Evolutionary conservation across 2,329 filamentous ascomycete genomes (phyloP).

Genomic region (Fusarium drepaniforme): DNA sequence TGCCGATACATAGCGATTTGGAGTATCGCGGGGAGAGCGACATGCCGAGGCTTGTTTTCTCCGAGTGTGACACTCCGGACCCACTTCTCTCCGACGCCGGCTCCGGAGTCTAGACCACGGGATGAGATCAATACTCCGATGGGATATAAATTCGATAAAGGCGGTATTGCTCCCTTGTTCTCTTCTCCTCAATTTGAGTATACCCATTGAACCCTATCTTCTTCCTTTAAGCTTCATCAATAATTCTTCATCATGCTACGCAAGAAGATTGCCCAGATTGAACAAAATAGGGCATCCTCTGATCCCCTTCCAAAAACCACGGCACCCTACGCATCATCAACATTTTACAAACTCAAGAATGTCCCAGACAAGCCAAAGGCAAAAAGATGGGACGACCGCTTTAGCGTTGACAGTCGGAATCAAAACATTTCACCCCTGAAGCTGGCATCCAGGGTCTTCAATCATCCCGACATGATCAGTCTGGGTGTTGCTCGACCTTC

Average conservation of each 20-base stretch:
- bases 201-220: not conserved
- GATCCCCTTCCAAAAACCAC: constrained; percentile 11
- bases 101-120: not conserved
- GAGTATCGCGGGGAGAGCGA: no score
- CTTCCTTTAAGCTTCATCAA: no score
- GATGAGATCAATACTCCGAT: not conserved
- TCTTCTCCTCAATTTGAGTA: not conserved
- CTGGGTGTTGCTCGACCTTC: not conserved
- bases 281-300: constrained; percentile 12
- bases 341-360: not conserved
- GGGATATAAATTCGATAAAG: not conserved
- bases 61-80: not conserved
- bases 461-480: not conserved
- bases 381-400: not conserved
- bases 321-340: constrained; percentile 10
- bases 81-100: not conserved
- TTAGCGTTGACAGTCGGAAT: not conserved
- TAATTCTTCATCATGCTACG: constrained; percentile 53
- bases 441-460: not conserved
- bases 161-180: not conserved
- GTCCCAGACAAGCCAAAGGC: not conserved
- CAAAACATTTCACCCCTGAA: not conserved
- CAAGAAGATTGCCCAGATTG: constrained; percentile 10
- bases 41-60: not conserved
- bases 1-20: not conserved